Base-by-base conservation (phyloP, 2,329 filamentous ascomycete species). In the Claviceps citrina region DNA sequence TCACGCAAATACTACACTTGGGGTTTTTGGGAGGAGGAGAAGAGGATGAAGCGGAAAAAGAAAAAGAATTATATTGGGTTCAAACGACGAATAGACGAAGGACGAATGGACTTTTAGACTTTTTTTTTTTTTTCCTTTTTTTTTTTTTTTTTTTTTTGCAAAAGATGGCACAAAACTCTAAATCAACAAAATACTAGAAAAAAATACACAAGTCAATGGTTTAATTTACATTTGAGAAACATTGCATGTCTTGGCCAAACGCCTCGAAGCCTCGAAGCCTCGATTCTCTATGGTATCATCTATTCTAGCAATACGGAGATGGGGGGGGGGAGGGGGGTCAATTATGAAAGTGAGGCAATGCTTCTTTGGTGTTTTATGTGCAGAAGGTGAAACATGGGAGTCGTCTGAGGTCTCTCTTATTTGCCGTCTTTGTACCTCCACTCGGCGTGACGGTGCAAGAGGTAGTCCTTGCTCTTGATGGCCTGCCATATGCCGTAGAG, bases 401-500 rank as follows among this genome's bases (percentile, higher is more conserved):
- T n/a, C n/a, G n/a, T n/a, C n/a, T n/a, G n/a, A 24, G 5, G 8
- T 24, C 5, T 24, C 8, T 8, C 22, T 38, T 8, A 37, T 15
- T 43, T 38, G 26, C 50, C 48, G 9, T 46, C 57, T 42, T 63
- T 66, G 59, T 65, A 69, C 58, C 68, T 72, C 71, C 71, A 76
- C 50, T 60, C 55, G 0, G 70, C 68, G 28, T 60, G 53, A 12
- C 71, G 61, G 47, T 76, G 70, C 40, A 74, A 56, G 52, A 64
- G 53, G 44, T 73, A 74, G 41, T 75, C 71, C 47, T 62, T 62
- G 51, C 73, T 76, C 51, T 63, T 56, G 39, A 80, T 76, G 27
- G 70, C 66, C 57, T 71, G 71, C 51, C 60, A 68, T 38, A 80
- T 70, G 2, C 76, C 76, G 41, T 71, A 73, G 2, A 78, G 51